These are phyloP conservation scores for Trametes cinnabarina DNA, from an alignment of 768 basidiomycete species.

Conservation along the genomic window DNA sequence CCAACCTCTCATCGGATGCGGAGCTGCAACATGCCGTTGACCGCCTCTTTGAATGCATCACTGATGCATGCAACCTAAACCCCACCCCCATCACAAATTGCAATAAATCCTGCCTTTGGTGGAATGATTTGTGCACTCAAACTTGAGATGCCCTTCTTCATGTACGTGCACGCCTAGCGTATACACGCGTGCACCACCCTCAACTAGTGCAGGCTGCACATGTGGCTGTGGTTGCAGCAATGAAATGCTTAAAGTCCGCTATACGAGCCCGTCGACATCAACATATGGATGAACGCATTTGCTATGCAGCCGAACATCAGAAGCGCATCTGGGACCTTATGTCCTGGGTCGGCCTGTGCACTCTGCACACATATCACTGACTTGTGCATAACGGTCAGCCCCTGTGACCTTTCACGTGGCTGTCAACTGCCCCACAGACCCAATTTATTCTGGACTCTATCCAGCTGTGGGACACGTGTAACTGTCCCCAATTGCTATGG, in stretches of 20 bases:
- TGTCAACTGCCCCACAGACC: neutral
- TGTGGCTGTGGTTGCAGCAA: neutral
- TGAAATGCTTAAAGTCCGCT: neutral
- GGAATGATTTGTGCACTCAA: neutral
- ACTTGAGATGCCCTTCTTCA: neutral
- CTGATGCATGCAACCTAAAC: neutral
- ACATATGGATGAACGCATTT: conserved; percentile 2
- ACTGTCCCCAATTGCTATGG: neutral
- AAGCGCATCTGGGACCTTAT: conserved; percentile 2
- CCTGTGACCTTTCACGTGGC: conserved; percentile 6
- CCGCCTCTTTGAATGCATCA: neutral
- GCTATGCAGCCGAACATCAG: neutral
- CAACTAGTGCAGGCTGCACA: neutral
- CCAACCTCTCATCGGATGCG: neutral
- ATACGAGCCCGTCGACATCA: neutral
- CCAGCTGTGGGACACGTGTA: neutral
- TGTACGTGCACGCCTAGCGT: neutral
- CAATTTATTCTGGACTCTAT: conserved; percentile 1
- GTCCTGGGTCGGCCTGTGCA: neutral
- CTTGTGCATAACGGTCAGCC: neutral
- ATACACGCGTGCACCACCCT: neutral
- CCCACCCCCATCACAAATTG: neutral
- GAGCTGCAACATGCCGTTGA: neutral
- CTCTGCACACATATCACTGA: neutral
- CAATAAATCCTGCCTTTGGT: conserved; percentile 2